Percentiles rank a stretch among this genome's conserved stretches.
Evolutionary conservation across 2,329 filamentous ascomycete species (phyloP).

Genomic region (Beauveria sp.): DNA sequence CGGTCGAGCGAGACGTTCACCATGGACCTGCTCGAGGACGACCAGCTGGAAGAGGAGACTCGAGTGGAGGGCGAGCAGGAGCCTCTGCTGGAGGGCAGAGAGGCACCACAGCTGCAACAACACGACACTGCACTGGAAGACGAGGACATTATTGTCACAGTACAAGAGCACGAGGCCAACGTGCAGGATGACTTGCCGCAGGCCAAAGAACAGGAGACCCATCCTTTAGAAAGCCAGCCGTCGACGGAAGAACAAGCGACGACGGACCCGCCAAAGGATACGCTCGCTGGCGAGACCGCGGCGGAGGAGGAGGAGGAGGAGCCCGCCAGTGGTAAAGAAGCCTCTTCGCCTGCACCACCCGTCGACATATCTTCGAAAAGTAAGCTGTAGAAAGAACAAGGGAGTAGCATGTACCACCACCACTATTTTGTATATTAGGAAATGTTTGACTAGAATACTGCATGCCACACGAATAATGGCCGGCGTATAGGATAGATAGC

Average conservation of each 20-base stretch:
- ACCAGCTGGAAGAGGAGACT: background rate
- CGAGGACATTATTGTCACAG: background rate
- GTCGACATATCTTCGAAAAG: background rate
- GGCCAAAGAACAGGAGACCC: too few relatives aligned
- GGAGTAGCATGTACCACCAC: background rate
- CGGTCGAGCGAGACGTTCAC: constrained; percentile 21
- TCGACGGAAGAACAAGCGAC: too few relatives aligned
- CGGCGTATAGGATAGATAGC: background rate
- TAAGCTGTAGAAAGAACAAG: background rate
- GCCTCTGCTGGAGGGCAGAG: background rate
- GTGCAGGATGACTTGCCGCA: background rate
- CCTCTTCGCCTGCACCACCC: background rate
- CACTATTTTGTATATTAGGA: background rate
- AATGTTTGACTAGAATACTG: background rate
- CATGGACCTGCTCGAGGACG: constrained; percentile 20
- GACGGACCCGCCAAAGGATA: too few relatives aligned
- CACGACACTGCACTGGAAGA: constrained; percentile 10
- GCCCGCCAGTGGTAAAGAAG: background rate
- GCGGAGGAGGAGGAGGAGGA: background rate
- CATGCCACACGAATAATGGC: background rate
- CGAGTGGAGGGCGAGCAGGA: background rate
- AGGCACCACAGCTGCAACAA: constrained; percentile 7
- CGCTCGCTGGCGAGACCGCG: background rate
- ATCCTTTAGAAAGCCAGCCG: too few relatives aligned
- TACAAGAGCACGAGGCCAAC: background rate